Conservation (phyloP, 2,329 filamentous ascomycete genomes). For the Xylaria arbuscula region DNA sequence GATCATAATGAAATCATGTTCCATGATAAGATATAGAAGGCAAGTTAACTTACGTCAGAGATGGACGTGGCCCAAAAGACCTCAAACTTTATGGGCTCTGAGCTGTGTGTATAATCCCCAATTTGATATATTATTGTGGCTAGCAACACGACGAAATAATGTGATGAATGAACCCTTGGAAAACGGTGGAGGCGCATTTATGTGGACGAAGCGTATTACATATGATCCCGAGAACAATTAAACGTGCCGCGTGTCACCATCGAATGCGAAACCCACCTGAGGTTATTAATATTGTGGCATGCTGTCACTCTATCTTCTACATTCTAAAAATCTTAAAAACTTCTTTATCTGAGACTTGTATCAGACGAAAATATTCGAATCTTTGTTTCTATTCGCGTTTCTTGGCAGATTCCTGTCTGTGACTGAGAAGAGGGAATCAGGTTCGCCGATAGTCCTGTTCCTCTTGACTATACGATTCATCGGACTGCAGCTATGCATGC, state of each 20-base stretch:
- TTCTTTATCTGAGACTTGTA: background rate
- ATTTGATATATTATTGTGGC: background rate
- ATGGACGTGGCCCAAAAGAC: background rate
- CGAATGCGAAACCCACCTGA: constrained; percentile 17
- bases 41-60: background rate
- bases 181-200: background rate
- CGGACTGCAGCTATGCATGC: constrained; percentile 42
- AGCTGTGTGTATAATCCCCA: background rate
- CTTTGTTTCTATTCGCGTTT: constrained; percentile 1
- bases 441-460: background rate
- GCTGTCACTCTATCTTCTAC: constrained; percentile 1
- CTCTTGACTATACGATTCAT: background rate
- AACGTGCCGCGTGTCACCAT: background rate
- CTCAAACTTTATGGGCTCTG: background rate
- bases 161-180: too few relatives aligned
- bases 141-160: background rate
- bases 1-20: background rate
- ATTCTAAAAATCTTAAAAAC: background rate
- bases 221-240: background rate
- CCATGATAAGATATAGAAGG: background rate
- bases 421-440: background rate
- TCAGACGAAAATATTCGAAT: constrained; percentile 1
- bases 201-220: background rate
- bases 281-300: background rate
- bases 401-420: background rate